Percentiles rank a stretch among this genome's conserved stretches.
phyloP scores from a whole-genome alignment of 768 basidiomycete species.

The Kwoniella bestiolae region DNA sequence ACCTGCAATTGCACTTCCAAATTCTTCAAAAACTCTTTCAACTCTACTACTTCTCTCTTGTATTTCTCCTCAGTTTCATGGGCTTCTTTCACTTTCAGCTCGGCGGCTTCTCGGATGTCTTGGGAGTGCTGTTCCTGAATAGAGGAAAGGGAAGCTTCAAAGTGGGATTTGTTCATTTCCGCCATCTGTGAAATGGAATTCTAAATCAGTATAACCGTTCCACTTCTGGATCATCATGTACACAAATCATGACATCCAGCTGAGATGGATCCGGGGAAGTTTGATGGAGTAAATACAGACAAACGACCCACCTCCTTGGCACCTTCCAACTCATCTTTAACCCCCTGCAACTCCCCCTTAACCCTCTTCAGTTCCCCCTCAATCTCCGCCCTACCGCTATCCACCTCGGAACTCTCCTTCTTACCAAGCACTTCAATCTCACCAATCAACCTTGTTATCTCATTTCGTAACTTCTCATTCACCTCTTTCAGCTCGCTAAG shows the following conservation, averaged over 20 bases:
- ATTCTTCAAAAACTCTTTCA: constrained; percentile 19
- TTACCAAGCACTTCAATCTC: constrained; percentile 19
- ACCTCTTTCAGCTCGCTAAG: constrained; percentile 4
- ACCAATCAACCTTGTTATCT: constrained; percentile 13
- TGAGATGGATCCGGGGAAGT: too few species aligned
- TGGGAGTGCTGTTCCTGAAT: constrained; percentile 25
- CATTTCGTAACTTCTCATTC: constrained; percentile 14
- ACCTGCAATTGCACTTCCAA: constrained; percentile 32
- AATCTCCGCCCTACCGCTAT: background rate
- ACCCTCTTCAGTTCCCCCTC: constrained; percentile 1
- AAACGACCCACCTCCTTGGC: constrained; percentile 31
- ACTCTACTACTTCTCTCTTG: constrained; percentile 18
- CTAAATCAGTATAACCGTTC: too few species aligned
- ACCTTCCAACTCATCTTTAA: constrained; percentile 24
- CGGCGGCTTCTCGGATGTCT: constrained; percentile 12
- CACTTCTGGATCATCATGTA: too few species aligned
- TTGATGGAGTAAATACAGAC: too few species aligned
- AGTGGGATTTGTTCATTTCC: constrained; percentile 48
- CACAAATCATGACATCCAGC: too few species aligned
- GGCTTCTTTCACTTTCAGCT: constrained; percentile 7
- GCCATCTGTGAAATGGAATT: constrained; percentile 28
- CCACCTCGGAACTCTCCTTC: background rate
- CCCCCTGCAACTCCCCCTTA: constrained; percentile 28
- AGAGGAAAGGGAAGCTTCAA: constrained; percentile 30
- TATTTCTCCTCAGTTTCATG: constrained; percentile 4